These are phyloP conservation scores for Podospora comata DNA, from an alignment of 495 filamentous ascomycete species.

Conservation along the genomic window DNA sequence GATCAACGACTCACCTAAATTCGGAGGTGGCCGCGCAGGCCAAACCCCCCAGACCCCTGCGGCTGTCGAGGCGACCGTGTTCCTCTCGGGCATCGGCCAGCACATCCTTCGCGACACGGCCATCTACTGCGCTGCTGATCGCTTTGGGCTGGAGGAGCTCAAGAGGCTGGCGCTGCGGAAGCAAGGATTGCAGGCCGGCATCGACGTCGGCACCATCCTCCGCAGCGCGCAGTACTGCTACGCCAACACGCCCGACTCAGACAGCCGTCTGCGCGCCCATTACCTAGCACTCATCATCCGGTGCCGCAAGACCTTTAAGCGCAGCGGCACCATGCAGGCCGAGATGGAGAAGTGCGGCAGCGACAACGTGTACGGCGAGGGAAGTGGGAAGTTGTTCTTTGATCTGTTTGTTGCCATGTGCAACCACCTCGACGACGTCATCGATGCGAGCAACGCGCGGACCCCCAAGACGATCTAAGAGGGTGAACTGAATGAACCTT, in stretches of 20 bases:
- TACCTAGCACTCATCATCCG: constrained; percentile 93
- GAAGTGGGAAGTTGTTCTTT: constrained; percentile 87
- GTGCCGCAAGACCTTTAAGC: constrained; percentile 90
- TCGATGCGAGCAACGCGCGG: constrained; percentile 55
- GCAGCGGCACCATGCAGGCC: constrained; percentile 93
- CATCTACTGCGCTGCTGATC: constrained; percentile 86
- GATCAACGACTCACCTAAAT: constrained; percentile 36
- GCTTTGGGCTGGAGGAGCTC: constrained; percentile 80
- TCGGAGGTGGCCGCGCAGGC: constrained; percentile 53
- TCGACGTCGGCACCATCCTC: constrained; percentile 82
- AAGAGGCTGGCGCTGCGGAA: constrained; percentile 86
- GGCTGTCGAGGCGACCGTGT: constrained; percentile 72
- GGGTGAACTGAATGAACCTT: constrained; percentile 24
- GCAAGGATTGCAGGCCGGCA: constrained; percentile 82
- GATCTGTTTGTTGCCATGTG: constrained; percentile 97
- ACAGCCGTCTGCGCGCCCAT: constrained; percentile 85
- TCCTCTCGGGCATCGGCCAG: constrained; percentile 60
- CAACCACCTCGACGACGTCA: constrained; percentile 91
- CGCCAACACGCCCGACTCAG: constrained; percentile 86
- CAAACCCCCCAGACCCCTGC: constrained; percentile 34
- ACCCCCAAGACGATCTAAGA: constrained; percentile 51
- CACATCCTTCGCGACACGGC: constrained; percentile 82
- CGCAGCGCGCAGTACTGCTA: constrained; percentile 89
- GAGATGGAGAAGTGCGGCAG: constrained; percentile 76
- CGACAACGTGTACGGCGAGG: constrained; percentile 43